Evolutionary conservation across 73 alveolate genomes (phyloP), one percentile per base, ranked within the genome.

Genomic region (Blepharisma stoltei): DNA sequence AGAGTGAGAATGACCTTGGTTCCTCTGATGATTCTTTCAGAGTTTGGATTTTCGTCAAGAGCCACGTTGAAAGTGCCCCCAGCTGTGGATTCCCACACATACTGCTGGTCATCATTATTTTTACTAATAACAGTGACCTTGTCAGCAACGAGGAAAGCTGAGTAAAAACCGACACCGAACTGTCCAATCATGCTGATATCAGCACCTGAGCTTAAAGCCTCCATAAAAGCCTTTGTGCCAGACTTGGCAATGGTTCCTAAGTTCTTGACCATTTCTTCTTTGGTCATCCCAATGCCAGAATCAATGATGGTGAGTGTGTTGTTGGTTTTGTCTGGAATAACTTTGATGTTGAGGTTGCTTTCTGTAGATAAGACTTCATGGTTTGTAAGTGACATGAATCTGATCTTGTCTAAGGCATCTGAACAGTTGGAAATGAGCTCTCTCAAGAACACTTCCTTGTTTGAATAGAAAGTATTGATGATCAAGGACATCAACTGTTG

Each of bases 221-320:
- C 99, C 99, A 97, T 97, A 95, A 97, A 97, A 48, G 98, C 99
- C 90, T 97, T 97, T 75, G 99, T 97, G 43, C 99, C 99, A 47
- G 99, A 97, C 83, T 93, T 90, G 80, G 99, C 99, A 65, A 97
- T 97, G 77, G 99, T 97, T 82, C 99, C 99, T 78, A 97, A 84
- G 95, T 97, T 97, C 77, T 91, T 95, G 92, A 97, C 89, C 89
- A 97, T 84, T 88, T 97, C 99, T 78, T 95, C 93, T 93, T 94
- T 97, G 83, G 99, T 90, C 99, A 97, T 97, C 84, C 99, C 99
- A 81, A 97, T 94, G 82, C 99, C 99, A 18, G 97, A 82, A 87
- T 95, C 99, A 90, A 84, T 78, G 73, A 97, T 86, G 84, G 98
- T 95, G 69, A 97, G 86, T 82, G 99, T 95, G 89, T 96, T 95